phyloP scores from a whole-genome alignment of 1,284 basidiomycete genomes.

The Fomitopsis schrenkii region DNA sequence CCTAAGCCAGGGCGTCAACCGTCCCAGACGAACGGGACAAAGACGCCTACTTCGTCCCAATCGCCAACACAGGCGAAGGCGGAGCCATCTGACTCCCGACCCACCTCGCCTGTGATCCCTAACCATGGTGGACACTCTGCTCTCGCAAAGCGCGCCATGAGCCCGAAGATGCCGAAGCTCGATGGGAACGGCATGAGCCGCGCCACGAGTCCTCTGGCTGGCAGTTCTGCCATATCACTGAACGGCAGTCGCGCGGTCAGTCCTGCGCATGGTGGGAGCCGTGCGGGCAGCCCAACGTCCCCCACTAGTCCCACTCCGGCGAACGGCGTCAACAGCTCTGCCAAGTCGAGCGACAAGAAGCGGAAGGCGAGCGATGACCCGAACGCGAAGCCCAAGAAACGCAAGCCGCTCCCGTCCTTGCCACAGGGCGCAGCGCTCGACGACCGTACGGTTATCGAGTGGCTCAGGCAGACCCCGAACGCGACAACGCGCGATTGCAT shows the following conservation, averaged over 20 bases:
- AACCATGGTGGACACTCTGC: constrained; percentile 65
- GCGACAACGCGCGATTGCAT: constrained; percentile 74
- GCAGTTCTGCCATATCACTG: constrained; percentile 19
- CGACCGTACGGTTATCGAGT: constrained; percentile 63
- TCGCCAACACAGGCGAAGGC: constrained; percentile 30
- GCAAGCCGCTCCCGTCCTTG: constrained; percentile 41
- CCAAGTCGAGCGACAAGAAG: constrained; percentile 42
- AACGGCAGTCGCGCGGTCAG: constrained; percentile 42
- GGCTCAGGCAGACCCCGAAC: constrained; percentile 60
- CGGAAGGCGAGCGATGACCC: constrained; percentile 62
- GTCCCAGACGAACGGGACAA: constrained; percentile 27
- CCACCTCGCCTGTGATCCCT: constrained; percentile 52
- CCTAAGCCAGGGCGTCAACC: constrained; percentile 29
- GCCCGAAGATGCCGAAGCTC: constrained; percentile 62
- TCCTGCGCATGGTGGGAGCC: constrained; percentile 24
- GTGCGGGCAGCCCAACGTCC: constrained; percentile 17
- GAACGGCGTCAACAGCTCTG: constrained; percentile 2
- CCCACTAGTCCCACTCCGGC: constrained; percentile 6
- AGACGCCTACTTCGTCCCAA: constrained; percentile 26
- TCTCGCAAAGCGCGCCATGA: constrained; percentile 80
- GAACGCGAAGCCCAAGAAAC: constrained; percentile 58
- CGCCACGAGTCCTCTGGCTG: constrained; percentile 50
- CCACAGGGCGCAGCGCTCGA: constrained; percentile 47
- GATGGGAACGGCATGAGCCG: constrained; percentile 46
- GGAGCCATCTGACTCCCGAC: constrained; percentile 36